Conservation (phyloP, 192 early-diverging fungal species). For the Rhizoclosmatium globosum region DNA sequence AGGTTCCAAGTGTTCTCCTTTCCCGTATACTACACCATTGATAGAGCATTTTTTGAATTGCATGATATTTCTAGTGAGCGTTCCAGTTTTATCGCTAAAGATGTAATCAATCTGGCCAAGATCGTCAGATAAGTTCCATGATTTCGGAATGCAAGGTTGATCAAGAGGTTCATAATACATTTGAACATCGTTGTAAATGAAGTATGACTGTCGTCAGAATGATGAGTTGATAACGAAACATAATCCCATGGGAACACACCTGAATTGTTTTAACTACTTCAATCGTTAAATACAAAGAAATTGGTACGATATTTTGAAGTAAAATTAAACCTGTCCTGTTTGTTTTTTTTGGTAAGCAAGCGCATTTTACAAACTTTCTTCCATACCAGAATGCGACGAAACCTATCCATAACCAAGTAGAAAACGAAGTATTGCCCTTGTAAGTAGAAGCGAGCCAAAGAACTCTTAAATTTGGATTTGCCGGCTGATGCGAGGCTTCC, state of each 20-base stretch:
- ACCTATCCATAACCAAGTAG: conserved; percentile 24
- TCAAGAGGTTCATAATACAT: conserved; percentile 87
- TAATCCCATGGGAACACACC: conserved; percentile 44
- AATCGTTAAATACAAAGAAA: conserved; percentile 92
- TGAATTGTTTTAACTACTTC: conserved; percentile 92
- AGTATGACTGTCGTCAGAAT: conserved; percentile 70
- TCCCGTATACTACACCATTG: conserved; percentile 83
- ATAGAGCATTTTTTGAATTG: conserved; percentile 92
- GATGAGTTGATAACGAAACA: conserved; percentile 8
- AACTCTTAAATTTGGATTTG: not conserved
- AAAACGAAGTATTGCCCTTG: not conserved
- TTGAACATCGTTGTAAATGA: conserved; percentile 89
- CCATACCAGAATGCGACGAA: conserved; percentile 52
- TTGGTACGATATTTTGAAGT: conserved; percentile 96
- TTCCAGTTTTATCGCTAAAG: conserved; percentile 96
- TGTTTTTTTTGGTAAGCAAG: not conserved
- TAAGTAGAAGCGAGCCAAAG: conserved; percentile 29
- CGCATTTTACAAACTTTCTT: not conserved
- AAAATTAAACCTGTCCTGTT: conserved; percentile 83
- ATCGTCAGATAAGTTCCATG: conserved; percentile 93
- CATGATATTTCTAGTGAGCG: conserved; percentile 97
- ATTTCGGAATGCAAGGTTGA: conserved; percentile 79
- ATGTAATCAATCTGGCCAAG: conserved; percentile 96
- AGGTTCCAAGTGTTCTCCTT: not conserved
- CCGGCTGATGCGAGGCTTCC: conserved; percentile 34